Evolutionary conservation across 495 filamentous ascomycete genomes (phyloP).

Genomic region (Rusavskia elegans): DNA sequence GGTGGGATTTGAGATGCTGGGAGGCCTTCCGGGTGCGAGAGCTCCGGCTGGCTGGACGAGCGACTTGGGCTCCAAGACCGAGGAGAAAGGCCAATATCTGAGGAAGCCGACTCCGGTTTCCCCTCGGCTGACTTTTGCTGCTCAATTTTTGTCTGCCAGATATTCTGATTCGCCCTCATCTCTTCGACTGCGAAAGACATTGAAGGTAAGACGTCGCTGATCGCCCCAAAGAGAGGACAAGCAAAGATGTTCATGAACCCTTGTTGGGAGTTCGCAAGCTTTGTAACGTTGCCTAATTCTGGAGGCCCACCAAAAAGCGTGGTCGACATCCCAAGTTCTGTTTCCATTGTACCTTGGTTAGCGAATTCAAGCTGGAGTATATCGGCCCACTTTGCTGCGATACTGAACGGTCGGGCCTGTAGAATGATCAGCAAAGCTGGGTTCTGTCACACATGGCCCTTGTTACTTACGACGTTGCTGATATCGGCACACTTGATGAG

Average conservation of each 20-base stretch:
- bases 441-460: neutral
- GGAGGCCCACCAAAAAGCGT: slow-evolving; percentile 73
- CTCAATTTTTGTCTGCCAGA: slow-evolving; percentile 56
- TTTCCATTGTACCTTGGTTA: slow-evolving; percentile 83
- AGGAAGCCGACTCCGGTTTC: slow-evolving; percentile 1
- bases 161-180: slow-evolving; percentile 52
- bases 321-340: slow-evolving; percentile 67
- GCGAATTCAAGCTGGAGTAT: slow-evolving; percentile 89
- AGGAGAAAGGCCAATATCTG: slow-evolving; percentile 7
- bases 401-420: slow-evolving; percentile 65
- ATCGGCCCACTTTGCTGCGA: slow-evolving; percentile 73
- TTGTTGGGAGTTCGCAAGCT: slow-evolving; percentile 76
- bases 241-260: slow-evolving; percentile 95
- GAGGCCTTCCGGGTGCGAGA: slow-evolving; percentile 15
- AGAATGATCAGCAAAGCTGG: slow-evolving; percentile 16
- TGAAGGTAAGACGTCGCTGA: slow-evolving; percentile 66
- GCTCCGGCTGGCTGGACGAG: slow-evolving; percentile 10
- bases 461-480: slow-evolving; percentile 71
- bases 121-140: slow-evolving; percentile 21
- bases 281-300: slow-evolving; percentile 61
- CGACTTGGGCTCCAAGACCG: slow-evolving; percentile 12
- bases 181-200: slow-evolving; percentile 73
- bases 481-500: slow-evolving; percentile 98
- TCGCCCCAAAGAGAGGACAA: slow-evolving; percentile 71
- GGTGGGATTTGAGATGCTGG: slow-evolving; percentile 11